Evolutionary conservation across 225 moss, liverwort and hornwort genomes (phyloP).

Genomic region (Ulota crispa): DNA sequence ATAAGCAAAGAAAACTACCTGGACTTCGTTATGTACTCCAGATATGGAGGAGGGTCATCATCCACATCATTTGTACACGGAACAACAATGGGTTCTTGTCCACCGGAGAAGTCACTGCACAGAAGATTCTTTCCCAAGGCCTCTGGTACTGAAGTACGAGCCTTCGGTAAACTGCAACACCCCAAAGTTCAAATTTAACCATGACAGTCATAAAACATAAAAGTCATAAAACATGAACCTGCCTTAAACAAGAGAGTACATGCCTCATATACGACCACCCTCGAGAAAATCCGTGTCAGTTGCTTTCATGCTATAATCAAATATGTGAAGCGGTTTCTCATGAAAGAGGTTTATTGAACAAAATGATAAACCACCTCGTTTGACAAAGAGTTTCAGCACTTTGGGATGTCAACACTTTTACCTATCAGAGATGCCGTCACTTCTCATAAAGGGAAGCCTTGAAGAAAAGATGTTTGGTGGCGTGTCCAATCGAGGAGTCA

Average conservation of each 20-base stretch:
- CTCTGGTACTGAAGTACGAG: slow-evolving; percentile 20
- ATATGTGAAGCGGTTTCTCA: background rate
- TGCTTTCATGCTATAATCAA: slow-evolving; percentile 5
- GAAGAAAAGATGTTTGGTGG: slow-evolving; percentile 17
- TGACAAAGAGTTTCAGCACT: background rate
- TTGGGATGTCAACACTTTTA: slow-evolving; percentile 15
- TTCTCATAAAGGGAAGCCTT: slow-evolving; percentile 4
- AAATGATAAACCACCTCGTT: background rate
- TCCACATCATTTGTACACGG: slow-evolving; percentile 99
- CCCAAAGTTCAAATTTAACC: slow-evolving; percentile 14
- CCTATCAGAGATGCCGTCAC: slow-evolving; percentile 28
- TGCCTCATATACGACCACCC: slow-evolving; percentile 2
- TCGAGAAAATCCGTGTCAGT: slow-evolving; percentile 15
- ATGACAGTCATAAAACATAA: background rate
- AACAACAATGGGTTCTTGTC: slow-evolving; percentile 63
- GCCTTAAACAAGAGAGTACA: slow-evolving; percentile 3
- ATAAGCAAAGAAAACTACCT: slow-evolving; percentile 30
- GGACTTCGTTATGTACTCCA: slow-evolving; percentile 59
- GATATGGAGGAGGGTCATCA: slow-evolving; percentile 61
- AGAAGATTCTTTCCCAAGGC: slow-evolving; percentile 72
- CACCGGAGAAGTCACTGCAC: slow-evolving; percentile 68
- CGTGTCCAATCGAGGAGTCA: slow-evolving; percentile 23
- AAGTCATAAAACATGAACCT: background rate
- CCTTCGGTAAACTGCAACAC: slow-evolving; percentile 34
- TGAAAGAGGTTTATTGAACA: background rate